These are phyloP conservation scores for Leishmania arabica DNA, from an alignment of 208 protist species.

Conservation along the genomic window DNA sequence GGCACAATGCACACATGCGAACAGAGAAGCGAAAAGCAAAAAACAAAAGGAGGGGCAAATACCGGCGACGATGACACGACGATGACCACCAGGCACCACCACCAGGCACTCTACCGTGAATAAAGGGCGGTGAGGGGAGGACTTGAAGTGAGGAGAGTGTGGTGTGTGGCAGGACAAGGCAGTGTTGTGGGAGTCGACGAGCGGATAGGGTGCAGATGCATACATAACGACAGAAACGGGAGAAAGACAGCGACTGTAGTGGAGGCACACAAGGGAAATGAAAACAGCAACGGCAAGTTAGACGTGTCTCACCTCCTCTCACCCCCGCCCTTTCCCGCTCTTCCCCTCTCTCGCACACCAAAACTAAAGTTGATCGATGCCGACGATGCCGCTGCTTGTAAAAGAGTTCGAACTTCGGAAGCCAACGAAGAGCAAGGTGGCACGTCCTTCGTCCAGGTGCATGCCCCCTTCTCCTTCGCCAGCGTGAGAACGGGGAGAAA, in stretches of 20 bases:
- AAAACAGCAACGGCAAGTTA: neutral
- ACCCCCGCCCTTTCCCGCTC: no score
- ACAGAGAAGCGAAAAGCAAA: neutral
- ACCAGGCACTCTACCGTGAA: no score
- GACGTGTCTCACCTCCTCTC: no score
- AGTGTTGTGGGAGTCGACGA: neutral
- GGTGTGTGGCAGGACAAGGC: neutral
- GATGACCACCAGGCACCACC: neutral
- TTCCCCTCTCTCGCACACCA: neutral
- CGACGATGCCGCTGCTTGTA: neutral
- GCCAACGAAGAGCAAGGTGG: no score
- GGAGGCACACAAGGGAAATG: neutral
- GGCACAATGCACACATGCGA: neutral
- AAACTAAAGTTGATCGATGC: neutral
- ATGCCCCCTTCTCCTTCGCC: neutral
- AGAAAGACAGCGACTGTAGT: neutral
- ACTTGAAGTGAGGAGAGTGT: neutral
- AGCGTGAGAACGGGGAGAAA: neutral
- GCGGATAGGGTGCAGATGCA: neutral
- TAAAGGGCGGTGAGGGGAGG: neutral
- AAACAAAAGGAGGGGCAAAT: neutral
- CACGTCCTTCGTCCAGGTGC: neutral
- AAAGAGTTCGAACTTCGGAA: neutral
- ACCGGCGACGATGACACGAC: neutral
- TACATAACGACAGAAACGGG: neutral